Evolutionary conservation across 805 yeast genomes (phyloP), one percentile per base, ranked within the genome.

Genomic region (Metschnikowia amazonensis): DNA sequence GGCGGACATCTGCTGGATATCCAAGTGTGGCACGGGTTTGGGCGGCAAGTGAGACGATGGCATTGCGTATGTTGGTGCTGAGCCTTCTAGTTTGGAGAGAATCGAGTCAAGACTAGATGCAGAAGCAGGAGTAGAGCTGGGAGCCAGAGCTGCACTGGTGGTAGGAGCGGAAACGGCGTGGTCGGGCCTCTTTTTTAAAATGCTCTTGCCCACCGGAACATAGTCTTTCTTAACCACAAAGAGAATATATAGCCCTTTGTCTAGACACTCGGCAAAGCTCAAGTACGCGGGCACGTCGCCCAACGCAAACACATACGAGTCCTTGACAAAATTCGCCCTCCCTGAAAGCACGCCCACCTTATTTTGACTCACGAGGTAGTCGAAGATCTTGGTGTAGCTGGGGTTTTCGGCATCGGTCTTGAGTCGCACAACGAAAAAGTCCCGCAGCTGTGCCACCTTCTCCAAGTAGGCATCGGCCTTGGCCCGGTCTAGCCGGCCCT

Each of bases 301-400:
- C 27, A 75, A 44, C 1, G 82, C 74, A 24, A 82, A 61, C 43
- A 84, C 50, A 59, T 84, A 84, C 7, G 84, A 75, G 61, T 84
- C 90, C 55, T 82, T 83, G 32, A 81, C 82, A 52, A 71, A 69
- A 7, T 60, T 49, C 0, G 79, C 77, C 43, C 69, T 68, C 16
- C 67, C 69, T 10, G 77, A 74, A 36, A 84, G 66, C 14, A 83
- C 89, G 1, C 89, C 90, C 42, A 76, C 79, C 57, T 79, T 79
- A 24, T 60, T 55, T 24, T 76, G 64, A 5, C 63, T 56, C 32
- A 63, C 56, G 53, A 81, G 76, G 58, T 81, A 80, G 14, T 72
- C 68, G 46, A 52, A 65, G 40, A 70, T 59, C 49, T 63, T 58
- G 38, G 63, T 54, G 48, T 52, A 67, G 17, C 59, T 69, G 51